These are phyloP conservation scores for Phialemonium atrogriseum DNA, from an alignment of 2,329 filamentous ascomycete genomes.

Conservation along the genomic window DNA sequence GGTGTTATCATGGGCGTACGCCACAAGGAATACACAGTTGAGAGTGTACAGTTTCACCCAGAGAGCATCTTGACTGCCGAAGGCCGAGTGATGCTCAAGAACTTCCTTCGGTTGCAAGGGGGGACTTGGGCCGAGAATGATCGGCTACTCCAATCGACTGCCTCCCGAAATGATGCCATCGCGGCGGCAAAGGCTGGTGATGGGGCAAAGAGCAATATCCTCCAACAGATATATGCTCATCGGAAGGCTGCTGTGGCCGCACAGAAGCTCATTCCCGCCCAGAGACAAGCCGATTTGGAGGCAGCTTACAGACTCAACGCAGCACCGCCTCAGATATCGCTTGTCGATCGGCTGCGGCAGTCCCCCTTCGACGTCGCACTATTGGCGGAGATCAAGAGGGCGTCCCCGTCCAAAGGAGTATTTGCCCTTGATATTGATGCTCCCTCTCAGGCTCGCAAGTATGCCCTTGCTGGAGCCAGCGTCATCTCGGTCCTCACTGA, in stretches of 20 bases:
- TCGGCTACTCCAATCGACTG: conserved; percentile 36
- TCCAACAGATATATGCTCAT: conserved; percentile 83
- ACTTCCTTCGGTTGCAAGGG: conserved; percentile 80
- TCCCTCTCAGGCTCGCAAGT: conserved; percentile 81
- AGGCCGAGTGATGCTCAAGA: conserved; percentile 82
- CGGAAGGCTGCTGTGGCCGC: conserved; percentile 66
- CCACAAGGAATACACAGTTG: conserved; percentile 84
- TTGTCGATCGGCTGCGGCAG: conserved; percentile 69
- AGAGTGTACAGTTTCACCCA: conserved; percentile 96
- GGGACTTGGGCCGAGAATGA: conserved; percentile 88
- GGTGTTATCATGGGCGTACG: conserved; percentile 95
- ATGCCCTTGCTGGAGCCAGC: conserved; percentile 88
- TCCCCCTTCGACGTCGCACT: conserved; percentile 84
- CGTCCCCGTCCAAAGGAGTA: conserved; percentile 90
- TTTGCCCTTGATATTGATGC: conserved; percentile 85
- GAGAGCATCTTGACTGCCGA: conserved; percentile 93
- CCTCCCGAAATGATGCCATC: conserved; percentile 6
- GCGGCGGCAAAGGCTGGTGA: conserved; percentile 11
- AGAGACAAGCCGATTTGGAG: conserved; percentile 74
- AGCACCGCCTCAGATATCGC: conserved; percentile 74
- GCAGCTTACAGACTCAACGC: conserved; percentile 78
- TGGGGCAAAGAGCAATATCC: conserved; percentile 62
- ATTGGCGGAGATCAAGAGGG: conserved; percentile 96
- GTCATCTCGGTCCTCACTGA: conserved; percentile 98
- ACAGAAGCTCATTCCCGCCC: conserved; percentile 80